Base-by-base conservation (phyloP, 2,329 filamentous ascomycete species). In the Hymenoscyphus infarciens region DNA sequence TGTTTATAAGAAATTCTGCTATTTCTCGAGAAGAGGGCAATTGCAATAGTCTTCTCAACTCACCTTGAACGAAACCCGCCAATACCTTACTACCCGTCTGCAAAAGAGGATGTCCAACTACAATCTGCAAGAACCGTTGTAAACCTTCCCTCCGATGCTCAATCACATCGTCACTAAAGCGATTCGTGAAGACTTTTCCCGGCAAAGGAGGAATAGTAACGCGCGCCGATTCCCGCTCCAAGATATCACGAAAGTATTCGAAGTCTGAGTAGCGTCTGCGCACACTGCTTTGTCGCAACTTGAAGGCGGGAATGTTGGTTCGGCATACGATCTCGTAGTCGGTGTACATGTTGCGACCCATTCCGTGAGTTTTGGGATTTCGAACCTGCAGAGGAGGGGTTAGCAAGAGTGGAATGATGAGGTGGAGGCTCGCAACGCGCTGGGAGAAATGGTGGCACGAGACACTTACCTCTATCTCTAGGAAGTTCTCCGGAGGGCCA, bases 221-320 rank as follows among this genome's bases (percentile, higher is more conserved):
- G 68, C 94, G 86, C 63, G 93, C 93, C 71, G 87, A 91, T 80
- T 99, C 95, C 70, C 95, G 88, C 84, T 99, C 95, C 64, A 99
- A 86, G 67, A 98, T 96, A 77, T 99, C 95, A 75, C 95, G 91
- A 78, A 99, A 99, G 80, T 97, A 94, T 80, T 99, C 95, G 76
- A 99, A 99, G 78, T 99, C 95, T 62, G 90, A 95, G 82, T 99
- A 99, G 59, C 95, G 91, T 66, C 95, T 88, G 70, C 93, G 92
- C 66, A 99, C 95, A 70, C 87, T 86, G 68, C 88, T 92, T 75
- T 90, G 86, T 69, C 93, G 92, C 71, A 97, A 87, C 81, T 98
- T 98, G 85, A 99, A 99, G 71, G 95, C 93, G 63, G 95, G 95
- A 75, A 99, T 99, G 80, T 99, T 99, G 79, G 95, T 99, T 72